phyloP scores from a whole-genome alignment of 208 protist species.

The Balamuthia mandrillaris region DNA sequence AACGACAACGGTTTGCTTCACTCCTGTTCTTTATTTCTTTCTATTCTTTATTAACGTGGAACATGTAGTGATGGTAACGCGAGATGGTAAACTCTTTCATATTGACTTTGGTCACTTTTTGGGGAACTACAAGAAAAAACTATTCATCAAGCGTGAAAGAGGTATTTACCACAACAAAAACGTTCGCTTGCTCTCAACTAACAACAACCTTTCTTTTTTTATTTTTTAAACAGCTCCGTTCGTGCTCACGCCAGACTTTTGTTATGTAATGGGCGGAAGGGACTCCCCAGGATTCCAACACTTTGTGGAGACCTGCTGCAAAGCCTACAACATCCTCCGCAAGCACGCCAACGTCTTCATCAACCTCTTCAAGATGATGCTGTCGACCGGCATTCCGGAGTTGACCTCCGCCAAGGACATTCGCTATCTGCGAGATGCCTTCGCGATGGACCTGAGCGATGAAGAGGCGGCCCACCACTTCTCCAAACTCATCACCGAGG shows the following conservation, averaged over 20 bases:
- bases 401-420: slow-evolving; percentile 52
- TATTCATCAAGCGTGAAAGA: slow-evolving; percentile 46
- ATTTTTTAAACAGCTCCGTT: slow-evolving; percentile 77
- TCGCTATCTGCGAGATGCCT: slow-evolving; percentile 41
- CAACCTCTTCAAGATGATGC: slow-evolving; percentile 74
- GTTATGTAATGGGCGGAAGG: slow-evolving; percentile 79
- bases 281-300: slow-evolving; percentile 36
- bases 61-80: not conserved
- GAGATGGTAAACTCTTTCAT: slow-evolving; percentile 72
- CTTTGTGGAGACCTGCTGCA: slow-evolving; percentile 55
- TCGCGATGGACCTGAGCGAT: not conserved
- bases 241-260: slow-evolving; percentile 79
- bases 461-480: slow-evolving; percentile 43
- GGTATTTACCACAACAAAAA: too few species aligned
- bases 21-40: too few species aligned
- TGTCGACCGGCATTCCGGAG: slow-evolving; percentile 73
- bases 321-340: slow-evolving; percentile 72
- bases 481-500: slow-evolving; percentile 42
- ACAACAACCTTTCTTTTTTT: too few species aligned
- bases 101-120: slow-evolving; percentile 86
- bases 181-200: too few species aligned
- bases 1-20: slow-evolving; percentile 75
- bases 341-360: slow-evolving; percentile 68
- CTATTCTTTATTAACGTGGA: not conserved
- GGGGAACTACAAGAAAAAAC: slow-evolving; percentile 67